These are phyloP conservation scores for Echium plantagineum DNA, from an alignment of 257 asterid genomes.

Conservation along the genomic window DNA sequence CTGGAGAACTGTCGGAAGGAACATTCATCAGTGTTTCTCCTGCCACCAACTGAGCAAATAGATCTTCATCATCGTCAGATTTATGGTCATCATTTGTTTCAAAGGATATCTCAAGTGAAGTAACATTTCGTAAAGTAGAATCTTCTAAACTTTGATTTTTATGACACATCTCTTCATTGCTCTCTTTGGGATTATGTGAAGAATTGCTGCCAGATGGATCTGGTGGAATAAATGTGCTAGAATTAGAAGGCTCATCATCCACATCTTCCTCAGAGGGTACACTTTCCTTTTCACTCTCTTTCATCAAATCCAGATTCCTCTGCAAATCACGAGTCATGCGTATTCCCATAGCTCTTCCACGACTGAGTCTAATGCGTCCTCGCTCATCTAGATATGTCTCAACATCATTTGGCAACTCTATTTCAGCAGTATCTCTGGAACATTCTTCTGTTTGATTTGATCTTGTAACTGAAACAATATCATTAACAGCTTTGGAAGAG, in stretches of 20 bases:
- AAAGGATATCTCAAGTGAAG: slow-evolving; percentile 72
- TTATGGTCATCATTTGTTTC: slow-evolving; percentile 33
- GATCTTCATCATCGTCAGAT: slow-evolving; percentile 41
- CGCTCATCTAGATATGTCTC: slow-evolving; percentile 88
- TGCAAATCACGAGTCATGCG: slow-evolving; percentile 96
- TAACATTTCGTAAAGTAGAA: slow-evolving; percentile 24
- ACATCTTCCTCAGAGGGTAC: slow-evolving; percentile 14
- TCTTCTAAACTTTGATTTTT: slow-evolving; percentile 15
- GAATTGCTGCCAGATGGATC: slow-evolving; percentile 10
- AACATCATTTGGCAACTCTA: slow-evolving; percentile 43
- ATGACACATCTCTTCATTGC: slow-evolving; percentile 18
- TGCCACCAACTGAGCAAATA: slow-evolving; percentile 64
- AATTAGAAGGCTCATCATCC: slow-evolving; percentile 13
- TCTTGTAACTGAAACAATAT: slow-evolving; percentile 19
- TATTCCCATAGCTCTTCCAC: slow-evolving; percentile 83
- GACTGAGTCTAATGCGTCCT: slow-evolving; percentile 76
- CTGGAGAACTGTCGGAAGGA: slow-evolving; percentile 27
- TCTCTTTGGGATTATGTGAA: slow-evolving; percentile 20
- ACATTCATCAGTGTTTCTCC: slow-evolving; percentile 42
- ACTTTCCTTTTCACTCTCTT: slow-evolving; percentile 57
- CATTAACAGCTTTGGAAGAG: slow-evolving; percentile 19
- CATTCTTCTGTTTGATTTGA: slow-evolving; percentile 28
- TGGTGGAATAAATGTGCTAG: background rate
- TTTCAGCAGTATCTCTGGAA: slow-evolving; percentile 34
- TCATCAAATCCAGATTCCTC: slow-evolving; percentile 89